phyloP scores from a whole-genome alignment of 768 basidiomycete genomes.

The Coprinopsis cinerea region DNA sequence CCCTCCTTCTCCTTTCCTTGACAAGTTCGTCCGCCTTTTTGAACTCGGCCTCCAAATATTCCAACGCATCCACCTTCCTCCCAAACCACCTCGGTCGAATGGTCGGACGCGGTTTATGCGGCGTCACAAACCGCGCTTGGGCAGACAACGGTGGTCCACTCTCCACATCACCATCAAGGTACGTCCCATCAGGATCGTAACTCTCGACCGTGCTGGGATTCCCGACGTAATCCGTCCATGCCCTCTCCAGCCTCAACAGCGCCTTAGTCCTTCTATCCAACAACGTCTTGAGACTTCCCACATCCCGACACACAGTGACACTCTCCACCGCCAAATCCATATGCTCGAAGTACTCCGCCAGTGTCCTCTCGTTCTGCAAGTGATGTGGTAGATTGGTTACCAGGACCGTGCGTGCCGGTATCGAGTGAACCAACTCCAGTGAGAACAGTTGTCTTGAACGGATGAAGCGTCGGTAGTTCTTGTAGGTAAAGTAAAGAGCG shows the following conservation, averaged over 20 bases:
- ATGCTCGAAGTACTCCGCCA: slow-evolving; percentile 92
- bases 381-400: slow-evolving; percentile 81
- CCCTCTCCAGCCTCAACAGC: slow-evolving; percentile 69
- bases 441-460: slow-evolving; percentile 91
- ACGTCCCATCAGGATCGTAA: slow-evolving; percentile 68
- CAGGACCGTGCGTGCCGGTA: slow-evolving; percentile 90
- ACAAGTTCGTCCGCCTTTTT: slow-evolving; percentile 79
- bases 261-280: slow-evolving; percentile 80
- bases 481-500: slow-evolving; percentile 79
- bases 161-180: slow-evolving; percentile 43
- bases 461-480: slow-evolving; percentile 85
- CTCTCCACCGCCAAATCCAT: slow-evolving; percentile 88
- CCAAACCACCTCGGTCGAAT: slow-evolving; percentile 70
- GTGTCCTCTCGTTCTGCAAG: slow-evolving; percentile 73
- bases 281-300: slow-evolving; percentile 62
- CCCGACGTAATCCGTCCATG: slow-evolving; percentile 90
- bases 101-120: slow-evolving; percentile 71
- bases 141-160: slow-evolving; percentile 48
- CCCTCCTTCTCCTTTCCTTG: slow-evolving; percentile 59
- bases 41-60: slow-evolving; percentile 79
- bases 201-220: slow-evolving; percentile 86
- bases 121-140: slow-evolving; percentile 56
- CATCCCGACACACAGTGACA: slow-evolving; percentile 82
- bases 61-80: slow-evolving; percentile 80
- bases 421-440: slow-evolving; percentile 89